These are phyloP conservation scores for Haplosporangium gracile DNA, from an alignment of 192 early-diverging fungal species.

Conservation along the genomic window DNA sequence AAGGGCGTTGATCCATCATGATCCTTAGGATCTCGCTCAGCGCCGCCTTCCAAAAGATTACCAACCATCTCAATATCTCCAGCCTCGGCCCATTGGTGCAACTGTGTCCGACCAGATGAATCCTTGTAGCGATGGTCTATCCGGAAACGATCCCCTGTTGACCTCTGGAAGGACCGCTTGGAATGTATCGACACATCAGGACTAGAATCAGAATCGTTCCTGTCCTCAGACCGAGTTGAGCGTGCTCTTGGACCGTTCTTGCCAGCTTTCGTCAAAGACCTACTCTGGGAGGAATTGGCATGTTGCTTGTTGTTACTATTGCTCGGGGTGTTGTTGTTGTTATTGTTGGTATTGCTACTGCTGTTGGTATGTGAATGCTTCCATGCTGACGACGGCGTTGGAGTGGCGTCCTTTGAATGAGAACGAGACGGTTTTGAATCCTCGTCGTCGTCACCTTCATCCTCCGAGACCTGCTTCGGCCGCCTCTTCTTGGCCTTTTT, in stretches of 20 bases:
- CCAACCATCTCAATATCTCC: conserved; percentile 70
- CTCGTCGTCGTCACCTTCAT: conserved; percentile 56
- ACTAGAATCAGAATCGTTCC: conserved; percentile 36
- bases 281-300: not conserved
- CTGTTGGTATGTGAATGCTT: conserved; percentile 4
- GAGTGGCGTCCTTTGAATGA: conserved; percentile 3
- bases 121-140: conserved; percentile 68
- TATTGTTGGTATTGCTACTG: not conserved
- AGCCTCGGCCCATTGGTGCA: conserved; percentile 72
- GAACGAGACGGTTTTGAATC: conserved; percentile 9
- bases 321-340: not conserved
- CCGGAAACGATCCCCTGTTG: conserved; percentile 45
- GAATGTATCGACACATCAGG: not conserved
- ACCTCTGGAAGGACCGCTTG: conserved; percentile 35
- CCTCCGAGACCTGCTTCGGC: conserved; percentile 35
- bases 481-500: conserved; percentile 59
- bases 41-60: conserved; percentile 69
- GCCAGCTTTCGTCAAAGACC: conserved; percentile 3
- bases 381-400: conserved; percentile 17
- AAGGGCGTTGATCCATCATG: conserved; percentile 77
- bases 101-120: conserved; percentile 73
- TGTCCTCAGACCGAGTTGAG: conserved; percentile 28
- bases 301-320: not conserved
- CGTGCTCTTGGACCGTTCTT: conserved; percentile 23
- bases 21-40: conserved; percentile 69